A percentile compares a stretch with the other conserved stretches of the same genome.
phyloP scores from a whole-genome alignment of 2,329 filamentous ascomycete genomes.

The Chaetomium globosum region DNA sequence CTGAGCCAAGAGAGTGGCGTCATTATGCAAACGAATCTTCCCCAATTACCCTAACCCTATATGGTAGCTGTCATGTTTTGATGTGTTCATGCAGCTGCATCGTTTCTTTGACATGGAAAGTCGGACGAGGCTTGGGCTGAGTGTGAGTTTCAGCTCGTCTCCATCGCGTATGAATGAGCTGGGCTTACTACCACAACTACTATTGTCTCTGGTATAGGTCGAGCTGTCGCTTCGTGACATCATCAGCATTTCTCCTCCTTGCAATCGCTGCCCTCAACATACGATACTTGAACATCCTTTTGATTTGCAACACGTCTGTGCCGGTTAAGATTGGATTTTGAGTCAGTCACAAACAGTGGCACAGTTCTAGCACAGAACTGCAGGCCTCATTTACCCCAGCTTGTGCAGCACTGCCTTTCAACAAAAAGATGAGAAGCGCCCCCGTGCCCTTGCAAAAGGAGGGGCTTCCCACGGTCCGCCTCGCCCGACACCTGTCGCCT shows the following conservation, averaged over 20 bases:
- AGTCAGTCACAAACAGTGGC: neutral
- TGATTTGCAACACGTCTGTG: neutral
- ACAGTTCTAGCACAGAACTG: neutral
- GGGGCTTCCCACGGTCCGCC: neutral
- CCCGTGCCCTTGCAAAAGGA: neutral
- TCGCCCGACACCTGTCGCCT: slow-evolving; percentile 2
- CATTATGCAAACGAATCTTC: neutral
- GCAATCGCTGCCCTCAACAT: neutral
- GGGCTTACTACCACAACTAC: neutral
- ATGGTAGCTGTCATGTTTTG: neutral
- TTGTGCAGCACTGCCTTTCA: neutral
- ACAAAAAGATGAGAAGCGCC: neutral
- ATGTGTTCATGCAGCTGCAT: neutral
- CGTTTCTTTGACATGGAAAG: neutral
- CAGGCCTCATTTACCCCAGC: slow-evolving; percentile 1
- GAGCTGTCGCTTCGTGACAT: neutral
- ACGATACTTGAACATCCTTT: neutral
- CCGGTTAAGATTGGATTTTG: neutral
- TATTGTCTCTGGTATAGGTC: neutral
- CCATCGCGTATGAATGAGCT: neutral
- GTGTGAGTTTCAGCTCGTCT: neutral
- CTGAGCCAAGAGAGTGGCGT: neutral
- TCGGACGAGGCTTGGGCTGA: neutral
- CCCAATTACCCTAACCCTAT: slow-evolving; percentile 14
- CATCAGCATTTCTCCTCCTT: neutral